A percentile compares a stretch with the other conserved stretches of the same genome.
Conservation (phyloP, 169 alveolate species). For the Babesia ovata region DNA sequence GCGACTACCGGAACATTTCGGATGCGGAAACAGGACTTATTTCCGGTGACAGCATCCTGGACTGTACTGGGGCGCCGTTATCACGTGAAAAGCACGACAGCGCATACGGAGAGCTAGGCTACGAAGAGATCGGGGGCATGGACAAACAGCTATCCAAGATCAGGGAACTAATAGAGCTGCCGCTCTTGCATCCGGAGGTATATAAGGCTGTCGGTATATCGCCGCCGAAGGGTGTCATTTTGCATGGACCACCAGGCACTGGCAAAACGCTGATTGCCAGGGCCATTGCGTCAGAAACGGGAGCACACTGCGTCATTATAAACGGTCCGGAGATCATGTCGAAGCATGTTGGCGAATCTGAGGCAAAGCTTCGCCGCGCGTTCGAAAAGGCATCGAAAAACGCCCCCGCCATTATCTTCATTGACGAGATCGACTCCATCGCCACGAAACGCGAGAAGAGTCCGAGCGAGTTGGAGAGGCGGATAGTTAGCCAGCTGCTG, state of each 20-base stretch:
- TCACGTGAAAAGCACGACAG: conserved; percentile 74
- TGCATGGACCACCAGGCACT: conserved; percentile 86
- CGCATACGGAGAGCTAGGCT: conserved; percentile 73
- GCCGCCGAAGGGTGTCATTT: conserved; percentile 83
- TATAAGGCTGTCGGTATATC: conserved; percentile 80
- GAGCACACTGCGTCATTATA: conserved; percentile 74
- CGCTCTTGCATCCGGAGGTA: conserved; percentile 79
- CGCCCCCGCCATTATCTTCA: conserved; percentile 82
- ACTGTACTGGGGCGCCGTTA: conserved; percentile 49
- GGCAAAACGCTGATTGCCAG: conserved; percentile 85
- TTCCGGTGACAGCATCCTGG: conserved; percentile 64
- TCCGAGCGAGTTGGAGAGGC: conserved; percentile 77
- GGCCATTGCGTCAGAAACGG: conserved; percentile 83
- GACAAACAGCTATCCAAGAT: conserved; percentile 76
- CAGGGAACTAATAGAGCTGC: conserved; percentile 79
- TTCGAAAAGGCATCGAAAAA: conserved; percentile 79
- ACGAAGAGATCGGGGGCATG: conserved; percentile 82
- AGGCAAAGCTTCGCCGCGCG: conserved; percentile 81
- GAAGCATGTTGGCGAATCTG: conserved; percentile 86
- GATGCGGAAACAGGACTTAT: conserved; percentile 61
- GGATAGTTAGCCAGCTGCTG: conserved; percentile 83
- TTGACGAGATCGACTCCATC: conserved; percentile 92
- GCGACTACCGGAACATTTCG: conserved; percentile 45
- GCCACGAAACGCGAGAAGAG: conserved; percentile 86
- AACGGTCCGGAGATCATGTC: conserved; percentile 83